These are phyloP conservation scores for Sporothrix variecibatus DNA, from an alignment of 2,329 filamentous ascomycete species.

Conservation along the genomic window DNA sequence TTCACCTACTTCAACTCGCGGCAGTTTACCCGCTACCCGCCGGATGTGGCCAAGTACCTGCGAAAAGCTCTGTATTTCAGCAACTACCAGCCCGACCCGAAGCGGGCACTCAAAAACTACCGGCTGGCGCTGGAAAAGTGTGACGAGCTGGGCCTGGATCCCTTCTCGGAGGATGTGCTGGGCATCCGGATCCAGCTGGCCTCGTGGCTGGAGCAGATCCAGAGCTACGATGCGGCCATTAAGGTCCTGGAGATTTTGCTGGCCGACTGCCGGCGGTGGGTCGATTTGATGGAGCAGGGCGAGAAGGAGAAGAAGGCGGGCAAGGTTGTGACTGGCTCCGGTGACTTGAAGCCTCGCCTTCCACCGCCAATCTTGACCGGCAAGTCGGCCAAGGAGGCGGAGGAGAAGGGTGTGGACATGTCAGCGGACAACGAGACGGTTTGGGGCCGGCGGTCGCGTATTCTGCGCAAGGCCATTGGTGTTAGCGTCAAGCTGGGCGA, in stretches of 20 bases:
- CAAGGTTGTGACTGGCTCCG: background rate
- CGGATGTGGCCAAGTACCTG: constrained; percentile 73
- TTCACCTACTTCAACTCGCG: constrained; percentile 57
- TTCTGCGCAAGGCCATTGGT: constrained; percentile 73
- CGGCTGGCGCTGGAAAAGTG: constrained; percentile 75
- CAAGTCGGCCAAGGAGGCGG: background rate
- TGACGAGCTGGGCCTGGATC: constrained; percentile 74
- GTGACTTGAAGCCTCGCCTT: constrained; percentile 22
- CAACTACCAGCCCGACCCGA: constrained; percentile 72
- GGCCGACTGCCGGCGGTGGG: constrained; percentile 66
- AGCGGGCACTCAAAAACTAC: constrained; percentile 81
- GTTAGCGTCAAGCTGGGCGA: constrained; percentile 83
- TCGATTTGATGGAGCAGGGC: constrained; percentile 55
- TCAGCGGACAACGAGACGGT: constrained; percentile 46
- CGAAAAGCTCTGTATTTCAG: constrained; percentile 86
- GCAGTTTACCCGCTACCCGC: constrained; percentile 62
- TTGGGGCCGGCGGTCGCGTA: constrained; percentile 62
- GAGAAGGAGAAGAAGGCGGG: constrained; percentile 51
- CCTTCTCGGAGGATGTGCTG: constrained; percentile 86
- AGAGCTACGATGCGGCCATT: constrained; percentile 68
- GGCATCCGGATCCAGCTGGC: constrained; percentile 85
- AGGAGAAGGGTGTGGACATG: background rate
- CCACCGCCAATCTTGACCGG: constrained; percentile 17
- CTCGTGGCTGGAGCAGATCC: constrained; percentile 75
- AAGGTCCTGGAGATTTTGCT: constrained; percentile 77